Evolutionary conservation across 2,329 filamentous ascomycete genomes (phyloP).

Genomic region (Periconia digitata): DNA sequence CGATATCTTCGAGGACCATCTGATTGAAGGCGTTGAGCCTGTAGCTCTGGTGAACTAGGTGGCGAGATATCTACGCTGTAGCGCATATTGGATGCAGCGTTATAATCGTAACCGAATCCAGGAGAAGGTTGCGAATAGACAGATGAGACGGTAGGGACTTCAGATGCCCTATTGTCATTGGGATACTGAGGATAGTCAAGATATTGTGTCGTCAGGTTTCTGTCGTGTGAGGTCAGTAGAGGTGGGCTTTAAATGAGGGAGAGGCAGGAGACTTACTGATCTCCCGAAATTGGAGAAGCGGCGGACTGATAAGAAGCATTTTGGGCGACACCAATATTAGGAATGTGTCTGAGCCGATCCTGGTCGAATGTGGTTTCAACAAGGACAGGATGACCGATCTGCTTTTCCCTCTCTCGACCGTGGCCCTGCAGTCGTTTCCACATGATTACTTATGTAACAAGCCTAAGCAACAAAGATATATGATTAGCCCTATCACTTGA

Average conservation of each 20-base stretch:
- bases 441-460: slow-evolving; percentile 45
- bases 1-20: slow-evolving; percentile 28
- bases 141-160: slow-evolving; percentile 53
- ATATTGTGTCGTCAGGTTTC: slow-evolving; percentile 20
- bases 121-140: slow-evolving; percentile 62
- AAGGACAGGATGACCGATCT: slow-evolving; percentile 49
- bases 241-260: slow-evolving; percentile 4
- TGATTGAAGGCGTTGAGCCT: slow-evolving; percentile 15
- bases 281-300: slow-evolving; percentile 18
- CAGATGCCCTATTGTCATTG: slow-evolving; percentile 26
- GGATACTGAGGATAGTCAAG: slow-evolving; percentile 8
- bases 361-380: slow-evolving; percentile 51
- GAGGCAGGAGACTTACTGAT: slow-evolving; percentile 21
- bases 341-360: slow-evolving; percentile 44
- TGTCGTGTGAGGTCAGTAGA: slow-evolving; percentile 13
- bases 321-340: slow-evolving; percentile 32
- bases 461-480: slow-evolving; percentile 12
- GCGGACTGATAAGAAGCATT: slow-evolving; percentile 30
- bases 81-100: slow-evolving; percentile 16
- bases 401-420: slow-evolving; percentile 46
- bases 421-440: slow-evolving; percentile 57
- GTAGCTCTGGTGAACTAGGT: slow-evolving; percentile 44
- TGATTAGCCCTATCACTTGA: slow-evolving; percentile 23
- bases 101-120: slow-evolving; percentile 23
- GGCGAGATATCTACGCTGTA: slow-evolving; percentile 40